Percentiles rank a stretch among this genome's conserved stretches.
Evolutionary conservation across 2,329 filamentous ascomycete species (phyloP).

Genomic region (Apiospora hydei): DNA sequence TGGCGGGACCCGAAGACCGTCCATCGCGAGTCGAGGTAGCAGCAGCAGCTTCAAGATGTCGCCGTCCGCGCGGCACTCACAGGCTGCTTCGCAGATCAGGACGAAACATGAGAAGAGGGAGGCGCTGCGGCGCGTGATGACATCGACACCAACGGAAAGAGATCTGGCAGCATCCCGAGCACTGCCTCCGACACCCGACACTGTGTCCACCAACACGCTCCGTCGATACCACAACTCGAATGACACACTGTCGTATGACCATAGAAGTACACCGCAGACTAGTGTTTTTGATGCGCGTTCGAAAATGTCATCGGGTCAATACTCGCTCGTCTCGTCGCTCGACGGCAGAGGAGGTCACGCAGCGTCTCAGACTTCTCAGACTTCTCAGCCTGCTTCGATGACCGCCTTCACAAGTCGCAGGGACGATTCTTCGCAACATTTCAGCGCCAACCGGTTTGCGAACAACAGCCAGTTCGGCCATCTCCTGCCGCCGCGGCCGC

Average conservation of each 20-base stretch:
- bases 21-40: slow-evolving; percentile 12
- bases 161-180: slow-evolving; percentile 51
- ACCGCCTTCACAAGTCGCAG: slow-evolving; percentile 28
- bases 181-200: slow-evolving; percentile 66
- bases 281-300: neutral
- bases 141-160: slow-evolving; percentile 50
- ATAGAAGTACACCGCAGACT: slow-evolving; percentile 19
- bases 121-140: slow-evolving; percentile 56
- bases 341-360: slow-evolving; percentile 29
- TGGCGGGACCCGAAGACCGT: slow-evolving; percentile 32
- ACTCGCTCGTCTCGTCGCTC: slow-evolving; percentile 8
- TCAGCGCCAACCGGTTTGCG: neutral
- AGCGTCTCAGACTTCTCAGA: slow-evolving; percentile 28
- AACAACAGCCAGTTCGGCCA: neutral
- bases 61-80: slow-evolving; percentile 27
- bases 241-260: slow-evolving; percentile 44
- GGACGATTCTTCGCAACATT: slow-evolving; percentile 27
- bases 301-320: neutral
- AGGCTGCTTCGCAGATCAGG: slow-evolving; percentile 28
- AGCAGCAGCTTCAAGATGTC: slow-evolving; percentile 28
- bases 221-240: slow-evolving; percentile 58
- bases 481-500: slow-evolving; percentile 49
- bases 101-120: slow-evolving; percentile 57
- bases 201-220: slow-evolving; percentile 63
- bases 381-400: slow-evolving; percentile 33